Evolutionary conservation across 1,139 yeast genomes (phyloP), one percentile per base, ranked within the genome.

Genomic region (Kodamaea fungicola): DNA sequence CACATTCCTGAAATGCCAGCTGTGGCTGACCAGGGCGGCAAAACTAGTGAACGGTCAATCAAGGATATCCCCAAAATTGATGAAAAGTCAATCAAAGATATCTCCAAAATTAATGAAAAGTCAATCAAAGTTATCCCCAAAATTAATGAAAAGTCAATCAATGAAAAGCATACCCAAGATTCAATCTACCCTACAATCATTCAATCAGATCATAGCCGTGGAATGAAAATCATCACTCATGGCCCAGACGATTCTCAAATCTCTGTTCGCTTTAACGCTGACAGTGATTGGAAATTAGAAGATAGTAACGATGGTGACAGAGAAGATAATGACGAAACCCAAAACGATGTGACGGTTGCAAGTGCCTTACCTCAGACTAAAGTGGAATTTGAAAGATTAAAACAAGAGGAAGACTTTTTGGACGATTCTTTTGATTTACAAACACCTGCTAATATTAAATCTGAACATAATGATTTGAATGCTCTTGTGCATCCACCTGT

Each of bases 231-330:
- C 24, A 22, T 34, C 21, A 28, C 32, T 12, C 38, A 32, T 12
- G 39, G 41, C 12, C 41, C 43, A 1, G 49, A 42, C 27, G 48
- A 46, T 12, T 48, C 57, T n/a, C 39, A 49, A 19, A 37, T 38
- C 4, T 59, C 68, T 9, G 55, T 67, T 12, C 46, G 67, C 32
- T 65, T 63, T 44, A 64, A 65, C 32, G 54, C 62, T 39, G 71
- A 65, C 39, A 52, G 60, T 28, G 67, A 60, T 30, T 67, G 74
- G 74, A 66, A 64, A 45, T 55, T 64, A 32, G 72, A 67, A 42
- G 68, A 66, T 36, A 65, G 71, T 35, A 59, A 66, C 39, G 74
- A 68, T 46, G 74, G 73, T 10, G 74, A 68, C 35, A 53, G 58
- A 30, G 74, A 68, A 46, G 74, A 68, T 41, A 68, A 68, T 43